Conservation (phyloP, 2,329 filamentous ascomycete species). For the Microsporum audouinii region DNA sequence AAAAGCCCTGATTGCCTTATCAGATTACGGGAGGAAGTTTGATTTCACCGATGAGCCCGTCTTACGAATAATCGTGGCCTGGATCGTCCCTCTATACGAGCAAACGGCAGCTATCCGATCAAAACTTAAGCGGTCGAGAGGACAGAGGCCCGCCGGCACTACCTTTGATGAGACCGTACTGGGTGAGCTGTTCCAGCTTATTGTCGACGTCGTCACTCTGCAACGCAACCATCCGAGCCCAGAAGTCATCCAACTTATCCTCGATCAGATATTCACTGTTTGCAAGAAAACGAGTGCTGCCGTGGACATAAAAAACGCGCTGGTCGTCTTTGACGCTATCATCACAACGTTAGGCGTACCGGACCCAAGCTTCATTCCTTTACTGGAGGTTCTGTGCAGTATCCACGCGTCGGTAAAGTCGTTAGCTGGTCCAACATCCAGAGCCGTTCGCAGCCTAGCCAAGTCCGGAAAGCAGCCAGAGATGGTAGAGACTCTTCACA, state of each 20-base stretch:
- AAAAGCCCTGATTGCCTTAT: conserved; percentile 30
- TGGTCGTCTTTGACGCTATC: conserved; percentile 33
- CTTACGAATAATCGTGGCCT: conserved; percentile 30
- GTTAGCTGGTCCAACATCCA: conserved; percentile 32
- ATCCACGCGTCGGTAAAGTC: conserved; percentile 36
- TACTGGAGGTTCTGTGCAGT: conserved; percentile 34
- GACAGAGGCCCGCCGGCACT: conserved; percentile 22
- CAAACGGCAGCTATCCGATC: conserved; percentile 26
- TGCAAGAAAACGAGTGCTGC: conserved; percentile 33
- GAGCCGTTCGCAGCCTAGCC: conserved; percentile 32
- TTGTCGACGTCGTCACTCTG: conserved; percentile 33
- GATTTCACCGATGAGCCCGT: conserved; percentile 31
- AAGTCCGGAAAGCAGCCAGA: conserved; percentile 30
- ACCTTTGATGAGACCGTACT: conserved; percentile 27
- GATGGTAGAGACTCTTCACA: conserved; percentile 29
- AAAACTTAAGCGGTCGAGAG: conserved; percentile 29
- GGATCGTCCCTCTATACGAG: conserved; percentile 31
- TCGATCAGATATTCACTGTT: conserved; percentile 29
- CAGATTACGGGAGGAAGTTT: conserved; percentile 34
- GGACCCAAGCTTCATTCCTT: conserved; percentile 25
- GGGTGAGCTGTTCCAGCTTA: conserved; percentile 32
- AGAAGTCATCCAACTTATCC: conserved; percentile 28
- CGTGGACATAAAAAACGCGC: conserved; percentile 32
- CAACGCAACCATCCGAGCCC: conserved; percentile 28
- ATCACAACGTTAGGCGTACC: conserved; percentile 33